Evolutionary conservation across 495 filamentous ascomycete genomes (phyloP).

Genomic region (Hypoxylon lienhwacheense): DNA sequence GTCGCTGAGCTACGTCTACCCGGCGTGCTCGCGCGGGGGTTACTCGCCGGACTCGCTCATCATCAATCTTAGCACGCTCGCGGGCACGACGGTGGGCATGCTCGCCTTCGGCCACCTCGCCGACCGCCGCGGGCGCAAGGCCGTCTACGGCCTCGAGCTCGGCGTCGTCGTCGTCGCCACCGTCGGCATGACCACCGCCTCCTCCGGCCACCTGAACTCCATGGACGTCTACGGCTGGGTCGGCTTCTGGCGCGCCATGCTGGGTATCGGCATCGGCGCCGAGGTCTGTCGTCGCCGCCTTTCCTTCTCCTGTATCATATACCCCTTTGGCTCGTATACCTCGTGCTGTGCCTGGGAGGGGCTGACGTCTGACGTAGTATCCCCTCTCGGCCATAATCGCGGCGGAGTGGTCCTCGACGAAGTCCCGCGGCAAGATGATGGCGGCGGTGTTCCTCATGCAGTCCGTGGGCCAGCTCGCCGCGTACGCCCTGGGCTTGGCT

Average conservation of each 20-base stretch:
- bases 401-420: conserved; percentile 63
- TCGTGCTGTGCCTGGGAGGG: neutral
- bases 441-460: conserved; percentile 69
- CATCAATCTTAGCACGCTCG: conserved; percentile 62
- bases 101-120: conserved; percentile 64
- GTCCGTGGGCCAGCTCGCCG: conserved; percentile 64
- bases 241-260: conserved; percentile 59
- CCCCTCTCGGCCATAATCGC: conserved; percentile 59
- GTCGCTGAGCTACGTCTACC: conserved; percentile 62
- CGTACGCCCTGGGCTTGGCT: conserved; percentile 42
- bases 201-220: conserved; percentile 41
- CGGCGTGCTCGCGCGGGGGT: conserved; percentile 37
- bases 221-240: conserved; percentile 62
- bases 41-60: conserved; percentile 12
- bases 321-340: too few relatives aligned
- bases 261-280: conserved; percentile 56
- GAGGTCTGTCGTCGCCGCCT: conserved; percentile 33
- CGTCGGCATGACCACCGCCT: conserved; percentile 53
- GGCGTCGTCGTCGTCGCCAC: conserved; percentile 58
- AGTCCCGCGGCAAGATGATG: conserved; percentile 63
- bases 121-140: conserved; percentile 62
- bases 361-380: conserved; percentile 29
- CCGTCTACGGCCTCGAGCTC: conserved; percentile 66
- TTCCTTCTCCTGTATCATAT: too few relatives aligned
- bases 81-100: conserved; percentile 61